These are phyloP conservation scores for Cladorrhinum sp. DNA, from an alignment of 2,329 filamentous ascomycete species.

Conservation along the genomic window DNA sequence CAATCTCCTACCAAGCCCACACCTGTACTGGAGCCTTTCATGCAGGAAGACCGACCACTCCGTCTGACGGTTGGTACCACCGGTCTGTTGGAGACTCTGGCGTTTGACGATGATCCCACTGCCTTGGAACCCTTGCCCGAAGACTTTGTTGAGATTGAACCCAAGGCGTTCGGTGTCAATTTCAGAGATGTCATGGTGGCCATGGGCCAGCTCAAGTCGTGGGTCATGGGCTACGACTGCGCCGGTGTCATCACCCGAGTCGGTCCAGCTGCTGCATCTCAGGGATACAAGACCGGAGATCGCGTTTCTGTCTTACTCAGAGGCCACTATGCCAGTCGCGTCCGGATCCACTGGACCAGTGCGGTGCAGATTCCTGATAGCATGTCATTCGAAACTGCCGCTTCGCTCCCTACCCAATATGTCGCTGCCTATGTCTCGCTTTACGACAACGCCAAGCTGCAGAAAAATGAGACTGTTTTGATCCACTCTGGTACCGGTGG, in stretches of 20 bases:
- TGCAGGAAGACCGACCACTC: constrained; percentile 22
- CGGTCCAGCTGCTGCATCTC: constrained; percentile 11
- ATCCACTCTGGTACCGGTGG: constrained; percentile 36
- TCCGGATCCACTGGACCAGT: constrained; percentile 22
- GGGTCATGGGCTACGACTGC: constrained; percentile 29
- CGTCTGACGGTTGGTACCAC: constrained; percentile 23
- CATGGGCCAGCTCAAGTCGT: constrained; percentile 26
- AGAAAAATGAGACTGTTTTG: constrained; percentile 18
- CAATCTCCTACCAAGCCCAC: not conserved
- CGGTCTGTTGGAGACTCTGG: constrained; percentile 24
- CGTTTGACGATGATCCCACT: constrained; percentile 24
- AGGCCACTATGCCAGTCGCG: constrained; percentile 22
- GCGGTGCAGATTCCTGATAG: constrained; percentile 32
- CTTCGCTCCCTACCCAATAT: constrained; percentile 36
- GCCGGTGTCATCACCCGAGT: constrained; percentile 26
- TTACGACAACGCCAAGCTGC: constrained; percentile 28
- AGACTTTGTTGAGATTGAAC: constrained; percentile 34
- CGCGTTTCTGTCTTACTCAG: constrained; percentile 22
- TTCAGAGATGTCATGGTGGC: constrained; percentile 39
- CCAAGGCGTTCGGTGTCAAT: constrained; percentile 37
- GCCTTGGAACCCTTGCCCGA: constrained; percentile 20
- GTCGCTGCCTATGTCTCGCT: constrained; percentile 36
- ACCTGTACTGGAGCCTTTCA: constrained; percentile 20
- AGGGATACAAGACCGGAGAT: constrained; percentile 24
- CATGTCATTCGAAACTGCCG: constrained; percentile 36